These are phyloP conservation scores for Arctium lappa DNA, from an alignment of 129 eudicot species.

Conservation along the genomic window DNA sequence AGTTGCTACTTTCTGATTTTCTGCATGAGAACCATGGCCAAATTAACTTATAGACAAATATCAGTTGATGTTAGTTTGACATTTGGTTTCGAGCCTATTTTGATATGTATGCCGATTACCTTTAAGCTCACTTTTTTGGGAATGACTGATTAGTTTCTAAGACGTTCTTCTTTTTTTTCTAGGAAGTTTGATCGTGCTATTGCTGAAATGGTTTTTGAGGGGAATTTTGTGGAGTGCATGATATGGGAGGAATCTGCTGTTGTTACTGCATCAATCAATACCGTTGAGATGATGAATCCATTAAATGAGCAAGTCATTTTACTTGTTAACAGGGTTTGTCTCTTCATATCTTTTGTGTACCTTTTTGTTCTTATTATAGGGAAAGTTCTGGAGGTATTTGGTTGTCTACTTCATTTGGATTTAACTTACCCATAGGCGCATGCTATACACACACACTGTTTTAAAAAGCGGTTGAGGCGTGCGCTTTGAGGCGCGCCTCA, in stretches of 20 bases:
- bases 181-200: constrained; percentile 53
- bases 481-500: no score
- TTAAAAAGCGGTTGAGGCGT: no score
- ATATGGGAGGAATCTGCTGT: constrained; percentile 68
- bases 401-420: neutral
- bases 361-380: neutral
- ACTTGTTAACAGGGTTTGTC: constrained; percentile 54
- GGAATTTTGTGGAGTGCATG: constrained; percentile 53
- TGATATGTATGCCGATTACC: neutral
- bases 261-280: constrained; percentile 46
- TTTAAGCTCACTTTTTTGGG: neutral
- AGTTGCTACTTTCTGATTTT: no score
- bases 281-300: constrained; percentile 58
- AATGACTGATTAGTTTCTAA: constrained; percentile 12
- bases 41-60: neutral
- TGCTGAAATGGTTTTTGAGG: constrained; percentile 52
- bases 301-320: constrained; percentile 48
- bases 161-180: constrained; percentile 19
- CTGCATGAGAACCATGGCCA: no score
- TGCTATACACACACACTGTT: neutral
- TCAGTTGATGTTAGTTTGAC: neutral
- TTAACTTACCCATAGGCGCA: neutral
- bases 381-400: neutral
- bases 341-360: neutral
- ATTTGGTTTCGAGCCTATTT: neutral